Percentiles rank a stretch among this genome's conserved stretches.
Conservation (phyloP, 1,284 basidiomycete species). For the Meripilus lineatus region DNA sequence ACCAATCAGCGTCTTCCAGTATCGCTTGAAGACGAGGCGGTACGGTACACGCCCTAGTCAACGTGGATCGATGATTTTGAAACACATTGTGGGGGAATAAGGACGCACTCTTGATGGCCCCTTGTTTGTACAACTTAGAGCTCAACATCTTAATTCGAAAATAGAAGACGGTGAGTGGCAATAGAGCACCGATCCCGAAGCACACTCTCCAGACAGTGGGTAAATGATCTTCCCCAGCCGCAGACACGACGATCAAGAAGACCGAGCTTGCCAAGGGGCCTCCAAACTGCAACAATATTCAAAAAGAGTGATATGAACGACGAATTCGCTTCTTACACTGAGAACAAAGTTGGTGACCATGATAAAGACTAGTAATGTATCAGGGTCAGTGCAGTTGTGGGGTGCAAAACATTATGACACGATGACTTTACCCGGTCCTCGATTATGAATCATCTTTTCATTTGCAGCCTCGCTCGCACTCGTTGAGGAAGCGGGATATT, state of each 20-base stretch:
- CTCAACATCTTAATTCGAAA: slow-evolving; percentile 73
- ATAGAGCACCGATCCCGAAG: slow-evolving; percentile 67
- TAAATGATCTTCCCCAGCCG: slow-evolving; percentile 60
- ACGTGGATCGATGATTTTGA: slow-evolving; percentile 4
- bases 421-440: slow-evolving; percentile 50
- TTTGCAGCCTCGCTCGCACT: slow-evolving; percentile 71
- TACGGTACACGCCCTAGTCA: slow-evolving; percentile 57
- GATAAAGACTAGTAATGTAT: slow-evolving; percentile 49
- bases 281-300: slow-evolving; percentile 46
- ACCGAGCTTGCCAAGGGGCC: slow-evolving; percentile 67
- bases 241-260: slow-evolving; percentile 69
- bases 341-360: slow-evolving; percentile 74
- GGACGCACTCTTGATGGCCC: slow-evolving; percentile 55
- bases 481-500: slow-evolving; percentile 72
- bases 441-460: slow-evolving; percentile 55
- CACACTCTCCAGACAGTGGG: slow-evolving; percentile 73
- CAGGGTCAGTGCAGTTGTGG: neutral
- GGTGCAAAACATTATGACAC: slow-evolving; percentile 2
- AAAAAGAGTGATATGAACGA: slow-evolving; percentile 7
- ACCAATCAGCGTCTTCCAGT: slow-evolving; percentile 67
- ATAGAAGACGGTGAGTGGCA: slow-evolving; percentile 67
- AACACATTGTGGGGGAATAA: slow-evolving; percentile 1
- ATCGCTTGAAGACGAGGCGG: slow-evolving; percentile 53
- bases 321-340: slow-evolving; percentile 29
- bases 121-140: slow-evolving; percentile 58